Evolutionary conservation across 2,329 filamentous ascomycete genomes (phyloP), one percentile per base, ranked within the genome.

Genomic region (Claviceps sorghi): DNA sequence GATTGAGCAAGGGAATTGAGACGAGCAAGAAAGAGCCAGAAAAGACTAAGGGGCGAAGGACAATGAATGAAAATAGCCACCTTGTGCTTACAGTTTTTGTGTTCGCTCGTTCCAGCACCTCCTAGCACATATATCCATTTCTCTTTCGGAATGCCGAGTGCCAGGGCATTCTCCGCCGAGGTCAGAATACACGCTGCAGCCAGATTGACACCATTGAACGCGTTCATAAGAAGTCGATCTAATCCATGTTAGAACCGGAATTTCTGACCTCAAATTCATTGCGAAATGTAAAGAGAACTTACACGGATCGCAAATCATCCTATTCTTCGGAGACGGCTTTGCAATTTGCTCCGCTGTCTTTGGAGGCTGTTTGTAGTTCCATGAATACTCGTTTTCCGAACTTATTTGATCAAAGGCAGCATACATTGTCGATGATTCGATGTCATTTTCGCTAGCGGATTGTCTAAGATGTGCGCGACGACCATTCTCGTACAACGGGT

Each of bases 221-320:
- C 82, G 59, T 86, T 86, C 82, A 85, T 84, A 10, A 84, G 64
- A 0, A 86, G 66, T 0, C 81, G 80, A 64, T 85, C 80, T 84
- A 48, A 2, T 1, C 1, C 11, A 21, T 42, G 15, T 44, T 30
- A 50, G 42, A n/a, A 50, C 6, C 29, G 2, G 22, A 10, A 3
- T 40, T 40, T 40, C n/a, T 8, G n/a, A n/a, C n/a, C n/a, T n/a
- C n/a, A n/a, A n/a, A n/a, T n/a, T 44, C 11, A 9, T 34, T 34
- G 9, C 11, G 32, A 10, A 34, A 34, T 34, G 32, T 34, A 34
- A 2, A 6, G 15, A 19, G 41, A 21, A 64, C 74, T 51, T 63
- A 83, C 81, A 86, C 15, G 83, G 82, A 48, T 73, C 77, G 60
- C 80, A 84, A 51, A 86, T 84, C 76, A 85, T 82, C 19, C 82